Conservation (phyloP, 2,329 filamentous ascomycete genomes). For the Alternaria sp. region DNA sequence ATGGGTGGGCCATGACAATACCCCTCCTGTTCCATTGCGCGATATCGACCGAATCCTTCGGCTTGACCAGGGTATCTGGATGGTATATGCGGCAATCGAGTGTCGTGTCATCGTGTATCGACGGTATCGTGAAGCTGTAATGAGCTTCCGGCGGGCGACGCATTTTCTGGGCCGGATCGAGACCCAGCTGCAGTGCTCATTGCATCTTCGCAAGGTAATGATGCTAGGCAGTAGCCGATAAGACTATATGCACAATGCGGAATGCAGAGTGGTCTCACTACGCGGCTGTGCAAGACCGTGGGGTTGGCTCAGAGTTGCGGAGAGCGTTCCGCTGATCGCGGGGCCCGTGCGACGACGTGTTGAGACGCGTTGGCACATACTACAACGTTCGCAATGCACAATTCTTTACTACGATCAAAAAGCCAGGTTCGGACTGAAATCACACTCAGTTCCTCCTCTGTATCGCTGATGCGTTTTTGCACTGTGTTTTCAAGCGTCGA, state of each 20-base stretch:
- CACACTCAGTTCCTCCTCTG: no score
- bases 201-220: conserved; percentile 21
- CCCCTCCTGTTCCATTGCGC: conserved; percentile 52
- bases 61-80: conserved; percentile 33
- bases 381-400: background rate
- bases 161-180: conserved; percentile 31
- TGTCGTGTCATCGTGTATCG: conserved; percentile 75
- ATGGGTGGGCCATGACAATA: conserved; percentile 85
- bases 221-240: background rate
- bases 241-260: background rate
- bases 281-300: background rate
- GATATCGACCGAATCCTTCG: background rate
- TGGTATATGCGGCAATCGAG: conserved; percentile 88
- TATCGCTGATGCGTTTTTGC: no score
- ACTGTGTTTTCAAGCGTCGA: background rate
- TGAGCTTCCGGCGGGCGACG: conserved; percentile 38
- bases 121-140: conserved; percentile 78
- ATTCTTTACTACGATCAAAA: no score
- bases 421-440: no score
- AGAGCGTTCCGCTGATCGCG: background rate
- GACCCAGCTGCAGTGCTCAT: conserved; percentile 32
- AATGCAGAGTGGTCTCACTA: background rate
- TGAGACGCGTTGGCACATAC: background rate
- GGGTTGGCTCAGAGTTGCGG: background rate
- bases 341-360: background rate